These are phyloP conservation scores for Bombardia bombarda DNA, from an alignment of 495 filamentous ascomycete species.

Conservation along the genomic window DNA sequence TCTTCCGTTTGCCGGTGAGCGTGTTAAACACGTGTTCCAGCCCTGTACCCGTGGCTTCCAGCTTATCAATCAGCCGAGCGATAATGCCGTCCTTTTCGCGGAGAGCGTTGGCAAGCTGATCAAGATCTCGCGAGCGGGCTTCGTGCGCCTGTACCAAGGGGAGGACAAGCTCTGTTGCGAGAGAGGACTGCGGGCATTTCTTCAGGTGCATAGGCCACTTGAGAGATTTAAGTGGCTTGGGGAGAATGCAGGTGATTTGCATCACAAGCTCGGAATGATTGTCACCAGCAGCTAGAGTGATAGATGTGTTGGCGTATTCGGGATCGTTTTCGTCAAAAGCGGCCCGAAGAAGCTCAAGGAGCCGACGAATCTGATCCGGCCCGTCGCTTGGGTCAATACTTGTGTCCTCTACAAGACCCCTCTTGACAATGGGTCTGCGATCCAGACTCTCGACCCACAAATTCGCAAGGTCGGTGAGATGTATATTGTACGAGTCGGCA, in stretches of 20 bases:
- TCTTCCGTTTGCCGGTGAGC: conserved; percentile 43
- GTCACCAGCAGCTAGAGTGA: conserved; percentile 24
- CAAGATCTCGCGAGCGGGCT: conserved; percentile 40
- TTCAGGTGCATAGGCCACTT: conserved; percentile 58
- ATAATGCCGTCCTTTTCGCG: conserved; percentile 76
- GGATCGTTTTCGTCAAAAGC: conserved; percentile 40
- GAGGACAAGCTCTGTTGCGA: conserved; percentile 57
- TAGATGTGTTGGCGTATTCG: conserved; percentile 29
- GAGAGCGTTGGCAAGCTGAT: conserved; percentile 49
- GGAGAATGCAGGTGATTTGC: conserved; percentile 52
- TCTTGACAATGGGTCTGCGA: conserved; percentile 51
- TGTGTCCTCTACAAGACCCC: conserved; percentile 57
- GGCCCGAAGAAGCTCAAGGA: conserved; percentile 64
- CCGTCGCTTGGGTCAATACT: conserved; percentile 84
- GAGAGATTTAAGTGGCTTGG: conserved; percentile 58
- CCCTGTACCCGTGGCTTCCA: conserved; percentile 62
- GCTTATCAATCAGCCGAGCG: conserved; percentile 64
- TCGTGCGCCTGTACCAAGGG: conserved; percentile 58
- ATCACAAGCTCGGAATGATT: conserved; percentile 44
- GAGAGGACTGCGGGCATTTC: conserved; percentile 42
- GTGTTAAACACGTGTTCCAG: conserved; percentile 64
- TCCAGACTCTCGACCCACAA: conserved; percentile 75
- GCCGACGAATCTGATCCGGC: conserved; percentile 56
- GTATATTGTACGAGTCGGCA: conserved; percentile 56
- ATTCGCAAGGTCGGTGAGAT: conserved; percentile 74